phyloP scores from a whole-genome alignment of 768 basidiomycete genomes.

The Leccinum longicurvipes region DNA sequence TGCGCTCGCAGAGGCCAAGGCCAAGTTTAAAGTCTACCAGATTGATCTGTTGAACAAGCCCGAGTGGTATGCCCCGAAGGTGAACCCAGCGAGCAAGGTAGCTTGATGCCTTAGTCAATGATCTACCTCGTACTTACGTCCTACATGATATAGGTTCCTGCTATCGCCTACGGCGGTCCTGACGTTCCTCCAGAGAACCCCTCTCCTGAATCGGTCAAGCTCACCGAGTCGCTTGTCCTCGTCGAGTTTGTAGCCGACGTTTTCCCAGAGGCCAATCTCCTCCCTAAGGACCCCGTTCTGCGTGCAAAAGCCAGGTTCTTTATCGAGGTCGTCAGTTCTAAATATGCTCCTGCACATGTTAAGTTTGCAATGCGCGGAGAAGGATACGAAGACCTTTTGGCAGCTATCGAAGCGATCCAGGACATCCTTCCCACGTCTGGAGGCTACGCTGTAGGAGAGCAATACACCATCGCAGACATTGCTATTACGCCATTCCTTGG shows the following conservation, averaged over 20 bases:
- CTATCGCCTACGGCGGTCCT: slow-evolving; percentile 61
- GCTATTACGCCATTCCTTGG: slow-evolving; percentile 59
- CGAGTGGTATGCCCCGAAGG: slow-evolving; percentile 61
- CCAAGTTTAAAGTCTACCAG: slow-evolving; percentile 48
- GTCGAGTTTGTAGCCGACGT: slow-evolving; percentile 67
- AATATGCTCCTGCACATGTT: slow-evolving; percentile 39
- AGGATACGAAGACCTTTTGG: slow-evolving; percentile 39
- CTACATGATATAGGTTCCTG: slow-evolving; percentile 11
- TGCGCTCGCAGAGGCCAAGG: slow-evolving; percentile 56
- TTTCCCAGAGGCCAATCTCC: slow-evolving; percentile 43
- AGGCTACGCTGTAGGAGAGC: slow-evolving; percentile 33
- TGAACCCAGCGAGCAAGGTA: slow-evolving; percentile 69
- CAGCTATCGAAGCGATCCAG: slow-evolving; percentile 49
- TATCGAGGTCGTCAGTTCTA: slow-evolving; percentile 51
- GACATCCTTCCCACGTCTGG: slow-evolving; percentile 42
- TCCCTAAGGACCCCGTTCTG: slow-evolving; percentile 52
- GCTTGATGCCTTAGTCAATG: too few species aligned
- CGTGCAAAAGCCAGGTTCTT: slow-evolving; percentile 64
- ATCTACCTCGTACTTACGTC: neutral
- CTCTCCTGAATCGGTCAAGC: slow-evolving; percentile 55
- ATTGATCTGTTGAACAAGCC: slow-evolving; percentile 66
- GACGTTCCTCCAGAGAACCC: slow-evolving; percentile 51
- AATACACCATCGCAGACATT: slow-evolving; percentile 56
- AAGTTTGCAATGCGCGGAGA: slow-evolving; percentile 39
- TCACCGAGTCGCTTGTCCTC: slow-evolving; percentile 64